Base-by-base conservation (phyloP, 2,329 filamentous ascomycete species). In the Calonectria pseudoreteaudii region DNA sequence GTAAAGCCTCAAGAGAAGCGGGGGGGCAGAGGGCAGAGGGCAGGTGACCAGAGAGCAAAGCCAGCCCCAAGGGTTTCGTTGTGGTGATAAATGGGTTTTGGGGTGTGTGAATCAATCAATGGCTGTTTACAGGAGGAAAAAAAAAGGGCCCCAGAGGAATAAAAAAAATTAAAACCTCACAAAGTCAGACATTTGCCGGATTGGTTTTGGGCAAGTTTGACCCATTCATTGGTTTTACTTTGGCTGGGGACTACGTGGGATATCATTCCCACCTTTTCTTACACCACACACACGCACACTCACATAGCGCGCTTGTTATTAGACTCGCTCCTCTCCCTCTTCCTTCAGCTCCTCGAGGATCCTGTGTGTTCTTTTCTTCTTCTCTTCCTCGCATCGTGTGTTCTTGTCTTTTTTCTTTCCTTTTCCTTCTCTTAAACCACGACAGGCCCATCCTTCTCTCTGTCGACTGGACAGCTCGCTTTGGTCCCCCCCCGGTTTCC, bases 211-310 rank as follows among this genome's bases (percentile, higher is more conserved):
- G 52, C 52, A 7, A 38, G n/a, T 23, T 62, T 62, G 56, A 62
- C 56, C 56, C 56, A 62, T 16, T 62, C 56, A 62, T 16, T 62
- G 56, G 56, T 62, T 62, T 62, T 62, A 62, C 56, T 62, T 62
- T 41, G 56, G 56, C 34, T 38, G 31, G 36, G 56, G 56, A 62
- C 56, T 62, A 62, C 34, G 56, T 62, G 56, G 56, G 56, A 62
- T 62, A 62, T 41, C 56, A 62, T 62, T 62, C 56, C 56, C 56
- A 62, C 56, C 56, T 62, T 62, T 62, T 62, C 56, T 62, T 62
- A 62, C 56, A 62, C 56, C 56, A 62, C 56, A 41, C 56, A 62
- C 56, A 62, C 53, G 23, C 56, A 62, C 56, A 62, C 56, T 41
- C 34, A 58, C 53, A 62, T 23, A 41, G 44, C 34, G 56, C 56